phyloP scores from a whole-genome alignment of 345 rosid species.

The Citrus sp. region DNA sequence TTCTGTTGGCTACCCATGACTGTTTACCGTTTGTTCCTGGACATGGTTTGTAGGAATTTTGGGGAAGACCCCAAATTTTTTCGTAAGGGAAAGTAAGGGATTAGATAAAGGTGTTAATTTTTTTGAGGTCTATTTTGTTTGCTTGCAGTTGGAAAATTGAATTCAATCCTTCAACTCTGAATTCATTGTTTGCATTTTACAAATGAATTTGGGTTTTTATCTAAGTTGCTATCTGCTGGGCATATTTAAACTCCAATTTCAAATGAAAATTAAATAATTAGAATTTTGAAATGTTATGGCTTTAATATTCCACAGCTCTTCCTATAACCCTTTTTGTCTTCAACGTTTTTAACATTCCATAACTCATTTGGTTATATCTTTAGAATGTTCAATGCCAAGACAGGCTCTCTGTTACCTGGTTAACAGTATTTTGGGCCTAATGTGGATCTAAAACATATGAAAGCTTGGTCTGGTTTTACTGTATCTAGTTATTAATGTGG shows the following conservation, averaged over 20 bases:
- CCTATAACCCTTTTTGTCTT: neutral
- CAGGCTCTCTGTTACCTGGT: neutral
- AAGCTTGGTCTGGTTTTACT: neutral
- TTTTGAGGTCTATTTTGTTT: neutral
- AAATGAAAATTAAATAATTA: no score
- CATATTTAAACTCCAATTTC: neutral
- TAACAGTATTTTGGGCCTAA: neutral
- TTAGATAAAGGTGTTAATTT: neutral
- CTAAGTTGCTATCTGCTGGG: neutral
- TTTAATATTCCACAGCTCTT: neutral
- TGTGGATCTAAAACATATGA: neutral
- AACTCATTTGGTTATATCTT: neutral
- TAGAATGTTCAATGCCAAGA: neutral
- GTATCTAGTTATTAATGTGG: neutral
- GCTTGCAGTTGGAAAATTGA: neutral
- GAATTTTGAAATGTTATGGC: neutral
- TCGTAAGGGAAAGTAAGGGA: neutral
- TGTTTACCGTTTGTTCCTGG: no score
- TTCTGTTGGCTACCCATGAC: no score
- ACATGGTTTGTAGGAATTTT: no score
- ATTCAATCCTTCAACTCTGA: neutral
- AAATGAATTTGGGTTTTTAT: neutral
- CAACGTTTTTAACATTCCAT: neutral
- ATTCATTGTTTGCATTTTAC: neutral
- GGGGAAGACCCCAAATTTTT: no score